Base-by-base conservation (phyloP, 345 rosid species). In the Diplotaxis tenuifolia region DNA sequence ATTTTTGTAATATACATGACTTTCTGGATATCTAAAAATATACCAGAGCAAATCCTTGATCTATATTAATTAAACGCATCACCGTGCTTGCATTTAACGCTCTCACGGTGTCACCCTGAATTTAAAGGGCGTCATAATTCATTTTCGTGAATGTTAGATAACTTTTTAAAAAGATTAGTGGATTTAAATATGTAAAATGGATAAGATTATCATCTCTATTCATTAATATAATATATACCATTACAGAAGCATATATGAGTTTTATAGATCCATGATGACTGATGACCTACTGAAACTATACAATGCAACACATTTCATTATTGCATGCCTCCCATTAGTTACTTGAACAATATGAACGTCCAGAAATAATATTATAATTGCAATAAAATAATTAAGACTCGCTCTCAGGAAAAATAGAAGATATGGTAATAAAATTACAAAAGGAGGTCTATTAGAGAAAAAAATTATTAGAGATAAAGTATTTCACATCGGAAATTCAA, bases 351-450 rank as follows among this genome's bases (percentile, higher is more conserved):
- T 69, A 16, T 28, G 23, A 7, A 61, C 10, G 20, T 68, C 36
- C 23, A 56, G 19, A 54, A 54, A 57, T 2, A 23, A 16, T 18
- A 70, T 5, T 4, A 45, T 9, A 9, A 19, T 31, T 29, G n/a
- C 58, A 71, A 71, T 21, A 31, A 59, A 61, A 31, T 47, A 31
- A 19, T n/a, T 23, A 62, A 71, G 69, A 72, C 62, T 32, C 54
- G 75, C 20, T 72, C 20, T 16, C 19, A 52, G 23, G 14, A 9
- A 32, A 68, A 52, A 34, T 62, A 72, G 62, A 62, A 71, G 75
- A 71, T 61, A 61, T 38, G 75, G 38, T 71, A 15, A 9, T 71
- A 32, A 50, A n/a, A n/a, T n/a, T n/a, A n/a, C n/a, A n/a, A 50
- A 29, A 49, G 21, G 49, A 31, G 34, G 36, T 31, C 4, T 32